Percentiles rank a stretch among this genome's conserved stretches.
Conservation (phyloP, 1,139 yeast species). For the Protomyces inundatus region DNA sequence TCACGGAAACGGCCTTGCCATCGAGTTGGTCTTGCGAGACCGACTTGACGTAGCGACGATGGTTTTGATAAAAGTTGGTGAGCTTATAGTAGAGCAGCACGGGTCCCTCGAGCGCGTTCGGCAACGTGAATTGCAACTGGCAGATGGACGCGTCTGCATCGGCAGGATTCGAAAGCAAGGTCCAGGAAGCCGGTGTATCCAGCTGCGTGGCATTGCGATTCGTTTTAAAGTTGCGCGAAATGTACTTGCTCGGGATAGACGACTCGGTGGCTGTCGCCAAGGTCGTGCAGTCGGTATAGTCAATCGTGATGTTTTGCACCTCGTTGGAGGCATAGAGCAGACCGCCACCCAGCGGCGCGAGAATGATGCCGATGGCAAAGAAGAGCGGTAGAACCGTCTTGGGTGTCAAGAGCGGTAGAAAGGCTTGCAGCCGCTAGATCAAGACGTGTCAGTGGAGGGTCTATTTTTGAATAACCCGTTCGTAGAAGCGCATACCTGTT, state of each 20-base stretch:
- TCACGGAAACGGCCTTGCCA: slow-evolving; percentile 59
- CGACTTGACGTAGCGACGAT: slow-evolving; percentile 85
- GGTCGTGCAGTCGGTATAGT: slow-evolving; percentile 68
- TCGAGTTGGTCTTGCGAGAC: slow-evolving; percentile 84
- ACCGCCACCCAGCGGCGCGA: slow-evolving; percentile 88
- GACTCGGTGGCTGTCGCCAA: slow-evolving; percentile 49
- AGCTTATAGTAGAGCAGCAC: slow-evolving; percentile 74
- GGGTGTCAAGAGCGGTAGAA: slow-evolving; percentile 83
- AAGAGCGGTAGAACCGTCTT: slow-evolving; percentile 80
- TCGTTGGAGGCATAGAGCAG: slow-evolving; percentile 65
- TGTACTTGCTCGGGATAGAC: slow-evolving; percentile 60
- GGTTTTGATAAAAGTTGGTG: slow-evolving; percentile 84
- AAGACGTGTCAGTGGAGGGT: neutral
- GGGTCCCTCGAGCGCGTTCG: slow-evolving; percentile 67
- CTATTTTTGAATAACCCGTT: neutral
- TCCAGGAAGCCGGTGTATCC: slow-evolving; percentile 17
- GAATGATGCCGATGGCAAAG: slow-evolving; percentile 67
- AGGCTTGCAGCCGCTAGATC: slow-evolving; percentile 43
- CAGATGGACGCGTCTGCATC: slow-evolving; percentile 53
- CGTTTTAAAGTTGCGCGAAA: slow-evolving; percentile 36
- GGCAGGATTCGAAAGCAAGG: slow-evolving; percentile 4
- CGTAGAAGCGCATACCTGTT: slow-evolving; percentile 7
- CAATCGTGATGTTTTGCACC: slow-evolving; percentile 74
- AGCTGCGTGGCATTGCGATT: slow-evolving; percentile 6
- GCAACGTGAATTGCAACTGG: slow-evolving; percentile 70